Conservation (phyloP, 768 basidiomycete genomes). For the Podaxis sp. region DNA sequence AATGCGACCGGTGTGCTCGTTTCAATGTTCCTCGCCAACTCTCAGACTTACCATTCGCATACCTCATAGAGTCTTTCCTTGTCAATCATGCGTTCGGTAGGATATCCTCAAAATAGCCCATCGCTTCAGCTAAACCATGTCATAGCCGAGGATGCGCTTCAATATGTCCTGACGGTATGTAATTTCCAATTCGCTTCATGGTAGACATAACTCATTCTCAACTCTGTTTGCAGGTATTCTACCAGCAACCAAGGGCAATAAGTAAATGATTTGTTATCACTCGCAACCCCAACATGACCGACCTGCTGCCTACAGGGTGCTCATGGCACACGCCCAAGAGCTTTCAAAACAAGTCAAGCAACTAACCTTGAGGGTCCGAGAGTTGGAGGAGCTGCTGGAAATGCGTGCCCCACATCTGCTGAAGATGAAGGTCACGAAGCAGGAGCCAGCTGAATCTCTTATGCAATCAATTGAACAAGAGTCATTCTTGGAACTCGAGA, state of each 20-base stretch:
- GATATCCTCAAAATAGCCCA: not conserved
- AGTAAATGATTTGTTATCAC: constrained; percentile 30
- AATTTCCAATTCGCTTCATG: not conserved
- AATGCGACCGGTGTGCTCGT: constrained; percentile 43
- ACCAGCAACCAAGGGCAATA: constrained; percentile 56
- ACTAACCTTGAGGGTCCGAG: constrained; percentile 38
- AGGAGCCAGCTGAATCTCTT: constrained; percentile 1
- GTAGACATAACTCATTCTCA: not conserved
- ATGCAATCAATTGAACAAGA: not conserved
- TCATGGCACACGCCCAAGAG: constrained; percentile 48
- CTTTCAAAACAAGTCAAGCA: constrained; percentile 46
- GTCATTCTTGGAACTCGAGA: not conserved
- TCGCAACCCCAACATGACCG: not conserved
- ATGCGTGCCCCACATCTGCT: constrained; percentile 10
- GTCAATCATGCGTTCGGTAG: constrained; percentile 49
- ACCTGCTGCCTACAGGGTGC: constrained; percentile 32
- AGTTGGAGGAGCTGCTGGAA: constrained; percentile 43
- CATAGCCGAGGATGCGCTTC: constrained; percentile 46
- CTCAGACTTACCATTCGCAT: not conserved
- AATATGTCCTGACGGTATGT: constrained; percentile 50
- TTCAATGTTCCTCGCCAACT: not conserved
- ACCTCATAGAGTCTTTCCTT: constrained; percentile 44
- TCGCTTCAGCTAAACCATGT: not conserved
- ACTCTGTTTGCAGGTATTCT: constrained; percentile 34
- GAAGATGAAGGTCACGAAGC: constrained; percentile 10